phyloP scores from a whole-genome alignment of 257 asterid species.

The Knoxia roxburghii region DNA sequence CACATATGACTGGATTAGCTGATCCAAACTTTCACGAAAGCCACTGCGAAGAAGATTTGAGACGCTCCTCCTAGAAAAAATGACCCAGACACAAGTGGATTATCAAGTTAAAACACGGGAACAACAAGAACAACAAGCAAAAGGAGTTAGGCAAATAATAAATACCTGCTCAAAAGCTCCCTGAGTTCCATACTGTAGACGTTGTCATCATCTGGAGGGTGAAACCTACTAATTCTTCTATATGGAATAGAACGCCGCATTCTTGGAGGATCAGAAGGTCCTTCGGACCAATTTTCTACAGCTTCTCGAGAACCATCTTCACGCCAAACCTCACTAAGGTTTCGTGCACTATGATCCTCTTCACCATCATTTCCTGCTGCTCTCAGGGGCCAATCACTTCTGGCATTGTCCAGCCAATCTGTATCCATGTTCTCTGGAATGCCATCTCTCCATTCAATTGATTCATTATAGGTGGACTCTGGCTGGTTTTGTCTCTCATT shows the following conservation, averaged over 20 bases:
- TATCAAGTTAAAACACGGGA: slow-evolving; percentile 10
- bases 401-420: slow-evolving; percentile 43
- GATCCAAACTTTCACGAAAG: slow-evolving; percentile 89
- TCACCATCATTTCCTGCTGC: slow-evolving; percentile 34
- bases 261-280: slow-evolving; percentile 77
- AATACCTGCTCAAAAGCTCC: slow-evolving; percentile 89
- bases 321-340: slow-evolving; percentile 49
- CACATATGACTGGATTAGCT: slow-evolving; percentile 76
- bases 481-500: slow-evolving; percentile 37
- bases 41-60: slow-evolving; percentile 93
- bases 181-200: slow-evolving; percentile 98
- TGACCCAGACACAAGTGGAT: slow-evolving; percentile 14
- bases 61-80: slow-evolving; percentile 77
- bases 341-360: slow-evolving; percentile 35
- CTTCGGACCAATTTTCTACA: slow-evolving; percentile 62
- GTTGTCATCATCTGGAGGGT: slow-evolving; percentile 87
- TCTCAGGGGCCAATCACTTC: slow-evolving; percentile 44
- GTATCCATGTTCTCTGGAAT: slow-evolving; percentile 31
- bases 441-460: slow-evolving; percentile 37
- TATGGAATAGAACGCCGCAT: slow-evolving; percentile 48
- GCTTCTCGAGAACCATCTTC: slow-evolving; percentile 58
- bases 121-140: slow-evolving; percentile 5
- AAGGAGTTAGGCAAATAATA: background rate
- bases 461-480: slow-evolving; percentile 27
- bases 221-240: slow-evolving; percentile 66